Percentiles rank a stretch among this genome's conserved stretches.
phyloP scores from a whole-genome alignment of 2,329 filamentous ascomycete species.

The Apiospora pterosperma region DNA sequence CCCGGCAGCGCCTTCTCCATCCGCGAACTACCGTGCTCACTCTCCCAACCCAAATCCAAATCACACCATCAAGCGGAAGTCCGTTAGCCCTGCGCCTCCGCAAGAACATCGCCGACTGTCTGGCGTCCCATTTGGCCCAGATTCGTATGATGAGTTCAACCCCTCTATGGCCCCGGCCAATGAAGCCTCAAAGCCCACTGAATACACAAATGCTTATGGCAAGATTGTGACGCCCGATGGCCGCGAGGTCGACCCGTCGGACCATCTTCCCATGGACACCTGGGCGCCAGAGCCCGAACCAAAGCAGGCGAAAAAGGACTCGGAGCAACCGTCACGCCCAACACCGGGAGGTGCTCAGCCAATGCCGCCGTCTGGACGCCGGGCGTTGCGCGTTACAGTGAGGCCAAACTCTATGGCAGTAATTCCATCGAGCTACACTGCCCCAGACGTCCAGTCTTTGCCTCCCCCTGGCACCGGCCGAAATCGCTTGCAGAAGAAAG shows the following conservation, averaged over 20 bases:
- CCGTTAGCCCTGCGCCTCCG: conserved; percentile 66
- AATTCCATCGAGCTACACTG: conserved; percentile 23
- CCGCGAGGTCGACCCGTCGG: conserved; percentile 74
- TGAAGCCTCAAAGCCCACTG: conserved; percentile 26
- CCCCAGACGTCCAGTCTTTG: conserved; percentile 28
- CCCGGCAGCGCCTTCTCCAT: background rate
- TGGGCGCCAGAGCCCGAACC: conserved; percentile 76
- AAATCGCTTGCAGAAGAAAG: conserved; percentile 65
- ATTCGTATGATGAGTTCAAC: conserved; percentile 72
- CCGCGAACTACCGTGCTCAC: background rate
- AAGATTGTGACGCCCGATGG: conserved; percentile 77
- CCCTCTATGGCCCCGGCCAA: conserved; percentile 44
- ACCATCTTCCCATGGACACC: conserved; percentile 72
- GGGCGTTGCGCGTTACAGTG: conserved; percentile 46
- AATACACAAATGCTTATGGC: conserved; percentile 52
- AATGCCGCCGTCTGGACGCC: conserved; percentile 46
- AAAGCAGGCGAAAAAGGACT: conserved; percentile 36
- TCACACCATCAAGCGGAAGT: conserved; percentile 65
- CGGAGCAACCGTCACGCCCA: conserved; percentile 38
- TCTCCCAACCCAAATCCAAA: conserved; percentile 28
- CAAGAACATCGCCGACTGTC: conserved; percentile 49
- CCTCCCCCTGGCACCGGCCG: conserved; percentile 40
- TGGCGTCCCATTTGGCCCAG: conserved; percentile 68
- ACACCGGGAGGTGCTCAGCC: conserved; percentile 51
- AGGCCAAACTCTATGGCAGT: conserved; percentile 47